Evolutionary conservation across 352 stramenopile genomes (phyloP), one percentile per base, ranked within the genome.

Genomic region (Pythium brassicae): DNA sequence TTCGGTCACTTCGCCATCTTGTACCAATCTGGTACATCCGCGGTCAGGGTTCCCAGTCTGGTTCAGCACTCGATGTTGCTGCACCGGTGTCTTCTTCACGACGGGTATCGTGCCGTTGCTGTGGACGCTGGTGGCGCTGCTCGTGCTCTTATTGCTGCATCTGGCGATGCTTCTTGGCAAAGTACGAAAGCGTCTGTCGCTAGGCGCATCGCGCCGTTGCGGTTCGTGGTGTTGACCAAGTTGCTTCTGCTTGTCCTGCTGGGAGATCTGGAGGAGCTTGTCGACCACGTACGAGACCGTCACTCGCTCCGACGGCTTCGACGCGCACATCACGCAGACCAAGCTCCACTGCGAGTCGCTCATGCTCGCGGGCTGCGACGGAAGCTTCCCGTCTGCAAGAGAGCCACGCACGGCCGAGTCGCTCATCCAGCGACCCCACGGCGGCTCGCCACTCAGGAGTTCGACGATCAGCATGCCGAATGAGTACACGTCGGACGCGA

Each of bases 401-500:
- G 42, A 42, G 37, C 11, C 45, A 10, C 56, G 48, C 35, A 62
- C 42, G 9, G 37, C 27, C 9, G 9, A 14, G n/a, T 62, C 49
- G 10, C 25, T 19, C 35, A 45, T 57, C 12, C 4, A 4, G 6
- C 40, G 40, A 25, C 50, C 35, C 56, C 56, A 62, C 25, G 56
- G 56, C 19, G 50, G n/a, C 29, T 5, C 50, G 9, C 48, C 49
- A 10, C 22, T 52, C 37, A 34, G 48, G 3, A 51, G 40, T 37
- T 58, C 56, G 22, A 62, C 4, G 27, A 58, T 58, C 19, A 42
- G 50, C 48, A 62, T 62, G 27, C 48, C 48, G 23, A 62, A 25
- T n/a, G 48, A 50, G 29, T 62, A 62, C 29, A 62, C 23, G n/a
- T 62, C 56, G 3, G 56, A 62, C 11, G 56, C 56, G 10, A 57